Evolutionary conservation across 306 rosid species (phyloP), one percentile per base, ranked within the genome.

Genomic region (Astragalus glycyphyllos): DNA sequence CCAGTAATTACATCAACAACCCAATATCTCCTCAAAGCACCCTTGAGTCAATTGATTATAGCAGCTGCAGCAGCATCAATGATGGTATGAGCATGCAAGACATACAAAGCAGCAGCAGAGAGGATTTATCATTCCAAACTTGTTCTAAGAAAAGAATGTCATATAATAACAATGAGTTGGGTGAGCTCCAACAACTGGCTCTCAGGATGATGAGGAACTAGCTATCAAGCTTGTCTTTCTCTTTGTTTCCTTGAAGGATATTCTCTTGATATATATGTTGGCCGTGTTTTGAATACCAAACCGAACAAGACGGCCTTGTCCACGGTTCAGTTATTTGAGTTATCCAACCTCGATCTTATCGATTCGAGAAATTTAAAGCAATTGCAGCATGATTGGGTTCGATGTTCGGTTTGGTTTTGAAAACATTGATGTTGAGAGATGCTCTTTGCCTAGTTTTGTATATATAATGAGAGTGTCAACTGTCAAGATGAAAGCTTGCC

Each of bases 151-250:
- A 62, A 70, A 86, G 80, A 72, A 5, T 46, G 2, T 61, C 80
- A 37, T 60, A 26, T 26, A 26, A 50, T 16, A 73, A 68, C 66
- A 64, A 26, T 59, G 90, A 89, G 58, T 73, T 89, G 85, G 90
- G 96, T 17, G 98, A 92, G 82, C 92, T 92, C 62, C 92, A 92
- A 64, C 91, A 84, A 51, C 70, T 92, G 57, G 98, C 98, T 15
- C 80, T 92, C 15, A 79, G 96, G 79, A 92, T 92, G 98, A 92
- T 88, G 96, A 92, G 92, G 77, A 90, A 82, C 74, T 51, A 58
- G 32, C 35, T 45, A 45, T 45, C 11, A 23, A 20, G 12, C 72
- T 49, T 15, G 35, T 14, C 46, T 16, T 31, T 59, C 32, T 16
- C 57, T 37, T 15, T 31, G 58, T 53, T 53, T 9, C 67, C 60